These are phyloP conservation scores for Cryptococcus maquisensis DNA, from an alignment of 1,284 basidiomycete genomes.

Conservation along the genomic window DNA sequence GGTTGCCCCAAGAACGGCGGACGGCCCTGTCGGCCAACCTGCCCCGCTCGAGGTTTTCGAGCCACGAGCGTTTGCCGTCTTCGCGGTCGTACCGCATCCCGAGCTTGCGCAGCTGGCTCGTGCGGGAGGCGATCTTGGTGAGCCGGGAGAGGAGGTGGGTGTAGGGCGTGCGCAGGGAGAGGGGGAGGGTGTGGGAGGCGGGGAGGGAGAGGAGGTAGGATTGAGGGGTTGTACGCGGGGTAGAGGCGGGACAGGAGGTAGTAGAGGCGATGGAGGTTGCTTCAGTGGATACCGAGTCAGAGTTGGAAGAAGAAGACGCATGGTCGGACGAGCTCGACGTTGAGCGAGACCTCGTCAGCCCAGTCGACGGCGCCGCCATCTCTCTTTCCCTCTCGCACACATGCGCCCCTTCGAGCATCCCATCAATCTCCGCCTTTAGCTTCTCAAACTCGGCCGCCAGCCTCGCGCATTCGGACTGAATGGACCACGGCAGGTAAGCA, in stretches of 20 bases:
- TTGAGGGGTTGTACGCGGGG: slow-evolving; percentile 20
- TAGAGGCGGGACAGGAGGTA: slow-evolving; percentile 8
- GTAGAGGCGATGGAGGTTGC: slow-evolving; percentile 33
- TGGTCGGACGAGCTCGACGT: slow-evolving; percentile 10
- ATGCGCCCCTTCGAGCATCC: no score
- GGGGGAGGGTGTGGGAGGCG: slow-evolving; percentile 34
- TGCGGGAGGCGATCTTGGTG: slow-evolving; percentile 33
- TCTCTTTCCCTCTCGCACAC: no score
- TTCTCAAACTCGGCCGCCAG: slow-evolving; percentile 34
- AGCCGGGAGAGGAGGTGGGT: slow-evolving; percentile 33
- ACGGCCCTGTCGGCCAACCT: slow-evolving; percentile 37
- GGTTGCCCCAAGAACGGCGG: slow-evolving; percentile 39
- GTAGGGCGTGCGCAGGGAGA: slow-evolving; percentile 29
- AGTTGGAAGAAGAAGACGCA: neutral
- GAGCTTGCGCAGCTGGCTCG: slow-evolving; percentile 37
- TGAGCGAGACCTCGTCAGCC: slow-evolving; percentile 12
- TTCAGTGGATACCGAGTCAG: slow-evolving; percentile 20
- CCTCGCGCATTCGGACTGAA: slow-evolving; percentile 33
- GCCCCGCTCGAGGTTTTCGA: slow-evolving; percentile 41
- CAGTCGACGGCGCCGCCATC: slow-evolving; percentile 4
- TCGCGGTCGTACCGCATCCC: slow-evolving; percentile 39
- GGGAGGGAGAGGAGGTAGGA: slow-evolving; percentile 41
- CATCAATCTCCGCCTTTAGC: slow-evolving; percentile 30
- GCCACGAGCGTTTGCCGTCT: slow-evolving; percentile 43
- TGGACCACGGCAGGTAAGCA: slow-evolving; percentile 42